Evolutionary conservation across 108 stramenopile genomes (phyloP).

Genomic region (Discostella pseudostelligera): DNA sequence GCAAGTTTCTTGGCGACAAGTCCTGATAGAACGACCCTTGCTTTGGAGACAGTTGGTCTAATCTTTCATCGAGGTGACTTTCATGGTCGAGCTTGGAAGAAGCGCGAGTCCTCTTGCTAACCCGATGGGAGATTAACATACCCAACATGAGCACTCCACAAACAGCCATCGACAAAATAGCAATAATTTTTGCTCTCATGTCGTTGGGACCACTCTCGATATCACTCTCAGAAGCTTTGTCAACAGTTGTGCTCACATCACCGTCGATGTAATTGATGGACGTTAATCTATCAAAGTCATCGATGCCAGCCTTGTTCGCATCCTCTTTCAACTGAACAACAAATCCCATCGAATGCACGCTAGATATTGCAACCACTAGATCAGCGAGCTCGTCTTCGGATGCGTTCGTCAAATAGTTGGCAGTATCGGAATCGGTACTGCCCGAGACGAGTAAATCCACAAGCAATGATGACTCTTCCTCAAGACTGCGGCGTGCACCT

Average conservation of each 20-base stretch:
- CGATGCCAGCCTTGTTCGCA: conserved; percentile 30
- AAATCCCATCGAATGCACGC: conserved; percentile 8
- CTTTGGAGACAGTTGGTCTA: not conserved
- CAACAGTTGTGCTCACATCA: conserved; percentile 3
- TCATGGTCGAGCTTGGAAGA: too few relatives aligned
- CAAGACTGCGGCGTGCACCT: not conserved
- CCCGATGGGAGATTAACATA: not conserved
- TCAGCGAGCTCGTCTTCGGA: conserved; percentile 15
- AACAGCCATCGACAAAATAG: conserved; percentile 7
- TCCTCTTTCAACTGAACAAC: conserved; percentile 12
- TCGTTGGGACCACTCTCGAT: not conserved
- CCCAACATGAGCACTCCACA: not conserved
- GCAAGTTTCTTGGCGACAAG: not conserved
- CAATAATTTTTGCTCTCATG: not conserved
- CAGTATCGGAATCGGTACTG: conserved; percentile 5
- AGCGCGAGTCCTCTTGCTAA: not conserved
- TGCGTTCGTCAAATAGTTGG: conserved; percentile 5
- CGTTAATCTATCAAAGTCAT: conserved; percentile 25
- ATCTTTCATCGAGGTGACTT: conserved; percentile 1
- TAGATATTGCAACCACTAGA: conserved; percentile 20
- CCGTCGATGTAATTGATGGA: conserved; percentile 6
- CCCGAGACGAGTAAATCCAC: conserved; percentile 17
- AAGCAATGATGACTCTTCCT: conserved; percentile 22
- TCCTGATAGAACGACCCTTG: not conserved
- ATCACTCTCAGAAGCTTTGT: not conserved